Base-by-base conservation (phyloP, 371 early-diverging fungal species). In the Aphelidium insulamus region DNA sequence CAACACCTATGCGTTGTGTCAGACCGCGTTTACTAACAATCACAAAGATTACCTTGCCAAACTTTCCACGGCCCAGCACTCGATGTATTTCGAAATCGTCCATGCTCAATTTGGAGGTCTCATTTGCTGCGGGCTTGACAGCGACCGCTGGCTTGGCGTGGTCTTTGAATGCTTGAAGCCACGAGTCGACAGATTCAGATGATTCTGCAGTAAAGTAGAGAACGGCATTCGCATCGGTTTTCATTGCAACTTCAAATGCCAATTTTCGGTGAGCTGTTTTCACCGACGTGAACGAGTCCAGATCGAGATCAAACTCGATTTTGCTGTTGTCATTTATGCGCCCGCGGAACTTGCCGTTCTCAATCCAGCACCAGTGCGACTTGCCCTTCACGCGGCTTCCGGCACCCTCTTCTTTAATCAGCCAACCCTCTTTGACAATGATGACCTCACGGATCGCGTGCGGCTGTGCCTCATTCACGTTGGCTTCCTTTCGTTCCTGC, bases 31-130 rank as follows among this genome's bases (percentile, higher is more conserved):
- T n/a, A n/a, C n/a, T n/a, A n/a, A n/a, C n/a, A n/a, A n/a, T n/a
- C n/a, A n/a, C n/a, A 11, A n/a, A 36, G 33, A 38, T 40, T 19
- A 87, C 82, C 36, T 58, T 66, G 3, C 59, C 67, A 50, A 55
- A 65, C 27, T 66, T 57, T 11, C 70, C 70, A 17, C 48, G 41
- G 10, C 70, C 70, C 22, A 69, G 41, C 17, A 58, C 59, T 26
- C 45, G 35, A 20, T 59, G 53, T 21, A 64, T 37, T 28, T 58
- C 53, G 38, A 69, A 59, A 41, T 66, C 63, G 36, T 38, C 48
- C 21, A 55, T 50, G 17, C 38, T n/a, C n/a, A n/a, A n/a, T n/a
- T n/a, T n/a, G n/a, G n/a, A n/a, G n/a, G n/a, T n/a, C n/a, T 28
- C 42, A 45, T 30, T 25, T 36, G 36, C 8, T 6, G 26, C 25